Evolutionary conservation across 2,329 filamentous ascomycete genomes (phyloP).

Genomic region (Penicillium sp.): DNA sequence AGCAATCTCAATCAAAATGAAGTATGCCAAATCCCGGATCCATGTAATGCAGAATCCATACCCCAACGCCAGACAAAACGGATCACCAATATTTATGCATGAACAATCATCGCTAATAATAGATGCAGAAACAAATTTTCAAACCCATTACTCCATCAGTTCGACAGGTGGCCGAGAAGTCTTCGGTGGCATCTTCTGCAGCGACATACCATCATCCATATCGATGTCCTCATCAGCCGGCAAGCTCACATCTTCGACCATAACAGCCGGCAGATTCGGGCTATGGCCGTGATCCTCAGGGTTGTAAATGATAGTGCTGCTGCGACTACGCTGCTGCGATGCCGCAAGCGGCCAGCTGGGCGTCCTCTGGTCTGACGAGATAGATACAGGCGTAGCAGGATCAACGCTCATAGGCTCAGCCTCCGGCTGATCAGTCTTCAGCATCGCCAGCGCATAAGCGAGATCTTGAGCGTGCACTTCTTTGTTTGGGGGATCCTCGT

Average conservation of each 20-base stretch:
- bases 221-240: slow-evolving; percentile 48
- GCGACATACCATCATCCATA: slow-evolving; percentile 24
- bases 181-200: slow-evolving; percentile 49
- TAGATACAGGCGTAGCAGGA: slow-evolving; percentile 37
- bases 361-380: slow-evolving; percentile 34
- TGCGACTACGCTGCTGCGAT: slow-evolving; percentile 46
- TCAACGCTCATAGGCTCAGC: slow-evolving; percentile 18
- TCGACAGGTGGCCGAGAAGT: slow-evolving; percentile 59
- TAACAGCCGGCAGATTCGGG: slow-evolving; percentile 61
- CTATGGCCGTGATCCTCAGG: slow-evolving; percentile 62
- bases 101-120: slow-evolving; percentile 18
- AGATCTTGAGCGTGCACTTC: slow-evolving; percentile 65
- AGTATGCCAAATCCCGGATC: background rate
- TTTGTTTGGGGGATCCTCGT: slow-evolving; percentile 66
- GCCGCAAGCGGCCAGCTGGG: slow-evolving; percentile 31
- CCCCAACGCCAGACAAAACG: slow-evolving; percentile 19
- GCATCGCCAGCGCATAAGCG: slow-evolving; percentile 54
- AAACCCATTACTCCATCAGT: slow-evolving; percentile 48
- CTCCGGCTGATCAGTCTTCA: slow-evolving; percentile 38
- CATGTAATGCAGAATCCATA: slow-evolving; percentile 1
- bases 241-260: slow-evolving; percentile 61
- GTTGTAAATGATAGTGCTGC: slow-evolving; percentile 63
- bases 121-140: slow-evolving; percentile 1
- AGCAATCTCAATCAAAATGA: background rate
- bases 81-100: slow-evolving; percentile 9